These are phyloP conservation scores for Rhodotorula glutinis DNA, from an alignment of 1,284 basidiomycete genomes.

Conservation along the genomic window DNA sequence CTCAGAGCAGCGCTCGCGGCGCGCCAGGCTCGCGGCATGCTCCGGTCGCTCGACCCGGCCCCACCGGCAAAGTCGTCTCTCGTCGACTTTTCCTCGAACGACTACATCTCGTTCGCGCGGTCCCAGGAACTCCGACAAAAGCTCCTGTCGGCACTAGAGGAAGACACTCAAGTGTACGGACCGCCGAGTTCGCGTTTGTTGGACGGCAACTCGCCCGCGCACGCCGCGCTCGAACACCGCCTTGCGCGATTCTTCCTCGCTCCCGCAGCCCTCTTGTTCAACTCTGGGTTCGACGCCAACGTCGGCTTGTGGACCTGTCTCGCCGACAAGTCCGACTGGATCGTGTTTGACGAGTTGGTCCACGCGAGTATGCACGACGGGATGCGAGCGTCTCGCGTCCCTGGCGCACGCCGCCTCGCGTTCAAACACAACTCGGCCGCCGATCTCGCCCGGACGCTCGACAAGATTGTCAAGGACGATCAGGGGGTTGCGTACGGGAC, in stretches of 20 bases:
- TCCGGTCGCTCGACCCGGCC: conserved; percentile 21
- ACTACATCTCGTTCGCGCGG: conserved; percentile 81
- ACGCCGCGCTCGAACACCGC: conserved; percentile 66
- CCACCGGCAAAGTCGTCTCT: conserved; percentile 22
- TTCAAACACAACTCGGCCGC: conserved; percentile 74
- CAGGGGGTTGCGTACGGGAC: conserved; percentile 20
- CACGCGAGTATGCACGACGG: conserved; percentile 94
- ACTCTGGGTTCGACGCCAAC: conserved; percentile 93
- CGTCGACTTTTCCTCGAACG: conserved; percentile 81
- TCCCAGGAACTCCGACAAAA: conserved; percentile 58
- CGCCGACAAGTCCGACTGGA: conserved; percentile 71
- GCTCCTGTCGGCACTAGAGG: conserved; percentile 53
- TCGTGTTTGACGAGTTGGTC: conserved; percentile 83
- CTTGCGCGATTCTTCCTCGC: conserved; percentile 62
- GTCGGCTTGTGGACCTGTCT: conserved; percentile 79
- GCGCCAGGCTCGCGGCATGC: conserved; percentile 24
- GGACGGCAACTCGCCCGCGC: conserved; percentile 68
- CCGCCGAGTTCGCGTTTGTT: conserved; percentile 86
- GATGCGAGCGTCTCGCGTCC: conserved; percentile 65
- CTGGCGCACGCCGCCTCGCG: conserved; percentile 48
- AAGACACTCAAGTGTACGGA: conserved; percentile 52
- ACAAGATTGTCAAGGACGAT: conserved; percentile 9
- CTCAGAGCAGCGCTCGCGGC: conserved; percentile 19
- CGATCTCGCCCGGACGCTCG: conserved; percentile 31
- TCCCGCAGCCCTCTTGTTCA: conserved; percentile 76